phyloP scores from a whole-genome alignment of 225 moss, liverwort and hornwort genomes.

The Climacium dendroides region DNA sequence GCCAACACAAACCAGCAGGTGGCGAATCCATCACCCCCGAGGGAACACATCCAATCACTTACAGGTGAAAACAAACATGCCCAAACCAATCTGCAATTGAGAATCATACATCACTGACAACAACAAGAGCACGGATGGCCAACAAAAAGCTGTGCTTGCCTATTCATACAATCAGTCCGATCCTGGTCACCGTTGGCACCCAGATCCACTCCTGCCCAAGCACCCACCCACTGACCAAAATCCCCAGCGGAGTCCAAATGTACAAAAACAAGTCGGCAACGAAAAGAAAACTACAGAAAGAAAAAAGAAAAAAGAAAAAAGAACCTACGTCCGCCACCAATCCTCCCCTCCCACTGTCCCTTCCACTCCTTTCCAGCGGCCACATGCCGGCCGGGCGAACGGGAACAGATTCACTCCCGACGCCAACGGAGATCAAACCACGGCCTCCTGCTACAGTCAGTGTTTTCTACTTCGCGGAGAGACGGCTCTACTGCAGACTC shows the following conservation, averaged over 20 bases:
- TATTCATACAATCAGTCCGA: slow-evolving; percentile 53
- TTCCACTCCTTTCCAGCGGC: background rate
- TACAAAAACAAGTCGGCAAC: slow-evolving; percentile 74
- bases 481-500: background rate
- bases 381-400: background rate
- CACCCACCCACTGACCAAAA: slow-evolving; percentile 39
- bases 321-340: background rate
- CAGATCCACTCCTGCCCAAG: slow-evolving; percentile 47
- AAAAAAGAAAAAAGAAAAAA: background rate
- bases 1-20: background rate
- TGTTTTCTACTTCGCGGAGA: slow-evolving; percentile 3
- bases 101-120: background rate
- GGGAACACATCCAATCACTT: background rate
- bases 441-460: background rate
- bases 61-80: background rate
- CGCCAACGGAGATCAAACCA: background rate
- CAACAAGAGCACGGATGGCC: slow-evolving; percentile 1
- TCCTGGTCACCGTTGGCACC: slow-evolving; percentile 45
- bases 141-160: slow-evolving; percentile 30
- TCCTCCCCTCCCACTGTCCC: background rate
- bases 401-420: background rate
- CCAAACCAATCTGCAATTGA: background rate
- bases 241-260: slow-evolving; percentile 68
- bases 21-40: background rate
- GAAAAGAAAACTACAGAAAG: slow-evolving; percentile 8